phyloP scores from a whole-genome alignment of 768 basidiomycete genomes.

The Zangia roseola region DNA sequence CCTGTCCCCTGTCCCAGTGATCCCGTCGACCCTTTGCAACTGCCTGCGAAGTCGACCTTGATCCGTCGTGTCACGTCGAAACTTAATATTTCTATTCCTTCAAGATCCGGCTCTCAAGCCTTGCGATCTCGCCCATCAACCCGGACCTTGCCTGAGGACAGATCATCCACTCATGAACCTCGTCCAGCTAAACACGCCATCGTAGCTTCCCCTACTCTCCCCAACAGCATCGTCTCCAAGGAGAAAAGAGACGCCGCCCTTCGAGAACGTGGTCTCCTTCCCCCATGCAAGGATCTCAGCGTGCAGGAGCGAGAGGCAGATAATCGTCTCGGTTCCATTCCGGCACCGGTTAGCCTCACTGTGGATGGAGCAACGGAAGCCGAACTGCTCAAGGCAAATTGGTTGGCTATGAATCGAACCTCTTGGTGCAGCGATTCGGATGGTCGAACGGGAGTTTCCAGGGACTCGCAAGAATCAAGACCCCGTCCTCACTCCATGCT shows the following conservation, averaged over 20 bases:
- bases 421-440: constrained; percentile 28
- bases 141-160: constrained; percentile 9
- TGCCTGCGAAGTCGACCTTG: constrained; percentile 15
- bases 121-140: constrained; percentile 14
- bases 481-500: not conserved
- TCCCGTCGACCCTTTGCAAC: not conserved
- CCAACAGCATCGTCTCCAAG: constrained; percentile 24
- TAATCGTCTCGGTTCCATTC: constrained; percentile 39
- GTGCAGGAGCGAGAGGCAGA: constrained; percentile 42
- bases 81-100: constrained; percentile 22
- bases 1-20: not conserved
- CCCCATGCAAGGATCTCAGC: constrained; percentile 40
- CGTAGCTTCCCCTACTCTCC: constrained; percentile 15
- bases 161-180: not conserved
- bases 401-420: constrained; percentile 43
- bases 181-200: constrained; percentile 1
- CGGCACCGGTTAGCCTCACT: constrained; percentile 24
- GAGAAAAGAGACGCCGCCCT: constrained; percentile 49
- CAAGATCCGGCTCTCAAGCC: not conserved
- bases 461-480: not conserved
- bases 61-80: constrained; percentile 33
- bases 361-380: constrained; percentile 41
- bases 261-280: constrained; percentile 57
- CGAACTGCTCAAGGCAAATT: constrained; percentile 51
- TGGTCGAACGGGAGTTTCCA: not conserved